phyloP scores from a whole-genome alignment of 805 yeast genomes.

The Alloascoidea africana region DNA sequence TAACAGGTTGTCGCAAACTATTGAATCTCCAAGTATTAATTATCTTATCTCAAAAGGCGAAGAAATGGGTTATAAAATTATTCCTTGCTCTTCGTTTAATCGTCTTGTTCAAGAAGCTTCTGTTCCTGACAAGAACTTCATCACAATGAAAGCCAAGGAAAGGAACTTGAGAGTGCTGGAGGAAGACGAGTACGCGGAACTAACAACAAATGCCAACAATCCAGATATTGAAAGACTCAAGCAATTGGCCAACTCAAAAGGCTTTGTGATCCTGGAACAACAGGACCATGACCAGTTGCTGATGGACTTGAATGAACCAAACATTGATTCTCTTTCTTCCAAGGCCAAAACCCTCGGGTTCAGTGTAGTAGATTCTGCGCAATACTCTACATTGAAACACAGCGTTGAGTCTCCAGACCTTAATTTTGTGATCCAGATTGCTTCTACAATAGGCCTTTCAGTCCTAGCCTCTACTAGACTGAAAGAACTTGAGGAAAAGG shows the following conservation, averaged over 20 bases:
- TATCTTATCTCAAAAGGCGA: slow-evolving; percentile 3
- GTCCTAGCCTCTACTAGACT: neutral
- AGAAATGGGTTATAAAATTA: neutral
- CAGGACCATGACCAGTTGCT: too few species aligned
- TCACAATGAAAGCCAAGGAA: slow-evolving; percentile 14
- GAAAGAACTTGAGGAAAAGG: neutral
- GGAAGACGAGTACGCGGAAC: slow-evolving; percentile 13
- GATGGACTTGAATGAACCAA: slow-evolving; percentile 3
- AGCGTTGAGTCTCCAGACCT: slow-evolving; percentile 1
- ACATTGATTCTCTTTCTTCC: slow-evolving; percentile 4
- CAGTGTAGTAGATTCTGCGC: slow-evolving; percentile 13
- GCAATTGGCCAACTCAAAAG: slow-evolving; percentile 1
- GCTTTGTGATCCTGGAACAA: slow-evolving; percentile 5
- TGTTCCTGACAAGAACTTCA: neutral
- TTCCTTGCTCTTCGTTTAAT: neutral
- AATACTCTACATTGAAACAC: neutral
- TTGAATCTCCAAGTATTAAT: slow-evolving; percentile 5
- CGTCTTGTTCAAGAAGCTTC: neutral
- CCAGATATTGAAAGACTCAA: slow-evolving; percentile 4
- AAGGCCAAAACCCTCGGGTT: slow-evolving; percentile 13
- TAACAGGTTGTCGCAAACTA: slow-evolving; percentile 4
- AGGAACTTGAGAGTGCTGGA: slow-evolving; percentile 19
- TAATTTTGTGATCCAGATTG: slow-evolving; percentile 11
- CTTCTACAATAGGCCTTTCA: slow-evolving; percentile 18
- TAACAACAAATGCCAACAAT: slow-evolving; percentile 6